These are phyloP conservation scores for Chlamydomonas urium DNA, from an alignment of 139 green algal genomes.

Conservation along the genomic window DNA sequence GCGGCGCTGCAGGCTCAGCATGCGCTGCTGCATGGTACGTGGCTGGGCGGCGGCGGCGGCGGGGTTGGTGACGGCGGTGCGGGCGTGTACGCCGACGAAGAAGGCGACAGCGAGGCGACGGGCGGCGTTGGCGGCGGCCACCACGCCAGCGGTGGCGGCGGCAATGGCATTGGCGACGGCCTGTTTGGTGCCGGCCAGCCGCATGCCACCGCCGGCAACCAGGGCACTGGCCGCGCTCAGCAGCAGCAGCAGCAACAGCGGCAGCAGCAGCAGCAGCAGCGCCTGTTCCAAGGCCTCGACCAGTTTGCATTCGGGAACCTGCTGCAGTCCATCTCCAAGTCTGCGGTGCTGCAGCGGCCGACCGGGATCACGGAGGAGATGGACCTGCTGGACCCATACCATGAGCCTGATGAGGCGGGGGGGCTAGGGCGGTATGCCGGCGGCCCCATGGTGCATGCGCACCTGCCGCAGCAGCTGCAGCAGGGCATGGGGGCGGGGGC, in stretches of 20 bases:
- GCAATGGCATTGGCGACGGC: no score
- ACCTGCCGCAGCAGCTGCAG: no score
- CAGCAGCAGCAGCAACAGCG: background rate
- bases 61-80: no score
- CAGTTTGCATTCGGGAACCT: constrained; percentile 3
- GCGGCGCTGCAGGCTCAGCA: no score
- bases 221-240: background rate
- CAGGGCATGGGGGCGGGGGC: no score
- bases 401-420: no score
- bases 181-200: no score
- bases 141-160: background rate
- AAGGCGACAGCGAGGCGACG: background rate
- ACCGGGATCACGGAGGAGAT: constrained; percentile 22
- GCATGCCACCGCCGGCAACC: no score
- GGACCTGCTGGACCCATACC: constrained; percentile 22
- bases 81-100: background rate
- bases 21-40: no score
- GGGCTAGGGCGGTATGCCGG: no score
- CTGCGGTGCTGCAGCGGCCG: background rate
- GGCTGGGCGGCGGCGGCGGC: no score
- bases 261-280: constrained; percentile 12
- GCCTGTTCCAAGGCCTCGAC: constrained; percentile 2
- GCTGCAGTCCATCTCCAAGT: background rate
- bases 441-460: no score
- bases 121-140: background rate